Evolutionary conservation across 768 basidiomycete species (phyloP).

Genomic region (Tulasnella sp.): DNA sequence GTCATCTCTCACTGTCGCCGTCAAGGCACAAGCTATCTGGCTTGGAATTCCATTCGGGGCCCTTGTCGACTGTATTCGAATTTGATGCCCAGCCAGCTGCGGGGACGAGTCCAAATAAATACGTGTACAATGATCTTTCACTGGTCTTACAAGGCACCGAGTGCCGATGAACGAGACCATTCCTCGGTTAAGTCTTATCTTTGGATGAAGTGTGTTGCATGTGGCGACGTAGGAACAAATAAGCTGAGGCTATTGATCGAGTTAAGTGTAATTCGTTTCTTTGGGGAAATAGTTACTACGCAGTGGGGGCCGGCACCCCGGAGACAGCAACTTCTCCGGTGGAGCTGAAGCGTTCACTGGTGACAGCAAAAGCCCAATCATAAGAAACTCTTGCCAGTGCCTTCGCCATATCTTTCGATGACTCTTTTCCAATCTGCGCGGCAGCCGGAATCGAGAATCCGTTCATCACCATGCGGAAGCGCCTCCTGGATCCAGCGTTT

Average conservation of each 20-base stretch:
- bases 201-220: constrained; percentile 33
- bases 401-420: neutral
- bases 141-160: neutral
- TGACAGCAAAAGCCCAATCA: constrained; percentile 27
- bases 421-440: too few species aligned
- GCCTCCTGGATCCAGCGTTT: constrained; percentile 35
- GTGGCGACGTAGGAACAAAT: neutral
- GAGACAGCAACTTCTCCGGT: constrained; percentile 25
- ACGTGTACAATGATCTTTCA: neutral
- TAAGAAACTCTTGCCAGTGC: neutral
- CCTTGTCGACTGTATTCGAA: too few species aligned
- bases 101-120: neutral
- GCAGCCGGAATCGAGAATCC: neutral
- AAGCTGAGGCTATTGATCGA: neutral
- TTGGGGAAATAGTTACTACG: too few species aligned
- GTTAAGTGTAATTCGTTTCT: neutral
- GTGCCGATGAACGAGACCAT: neutral
- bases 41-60: too few species aligned
- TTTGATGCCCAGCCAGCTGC: constrained; percentile 7
- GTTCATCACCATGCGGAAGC: constrained; percentile 28
- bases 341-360: constrained; percentile 37
- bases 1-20: too few species aligned
- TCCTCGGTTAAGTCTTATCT: constrained; percentile 34
- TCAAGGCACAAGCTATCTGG: too few species aligned
- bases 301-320: too few species aligned